Percentiles rank a stretch among this genome's conserved stretches.
Evolutionary conservation across 2,329 filamentous ascomycete genomes (phyloP).

Genomic region (Colletotrichum lentis): DNA sequence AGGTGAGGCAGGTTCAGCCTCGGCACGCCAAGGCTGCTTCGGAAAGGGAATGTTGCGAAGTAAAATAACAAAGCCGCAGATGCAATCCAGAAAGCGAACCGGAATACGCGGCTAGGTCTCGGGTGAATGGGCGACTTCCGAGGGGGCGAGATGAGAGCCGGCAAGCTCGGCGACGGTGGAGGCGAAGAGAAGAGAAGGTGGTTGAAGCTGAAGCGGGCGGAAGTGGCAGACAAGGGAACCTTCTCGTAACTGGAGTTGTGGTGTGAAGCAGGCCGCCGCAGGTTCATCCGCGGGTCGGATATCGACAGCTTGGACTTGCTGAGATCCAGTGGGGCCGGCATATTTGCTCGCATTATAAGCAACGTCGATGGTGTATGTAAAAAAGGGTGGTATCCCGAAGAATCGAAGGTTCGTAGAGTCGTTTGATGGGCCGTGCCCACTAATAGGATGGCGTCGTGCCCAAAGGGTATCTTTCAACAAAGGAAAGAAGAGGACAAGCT

Average conservation of each 20-base stretch:
- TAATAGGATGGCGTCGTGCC: conserved; percentile 13
- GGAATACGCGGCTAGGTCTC: conserved; percentile 65
- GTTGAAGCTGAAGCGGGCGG: conserved; percentile 71
- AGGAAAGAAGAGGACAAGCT: conserved; percentile 8
- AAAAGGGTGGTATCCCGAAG: conserved; percentile 25
- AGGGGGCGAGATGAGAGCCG: conserved; percentile 70
- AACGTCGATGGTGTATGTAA: conserved; percentile 2
- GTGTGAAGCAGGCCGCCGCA: conserved; percentile 67
- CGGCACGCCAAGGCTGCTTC: conserved; percentile 44
- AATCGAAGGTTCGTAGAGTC: conserved; percentile 33
- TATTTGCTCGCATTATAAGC: conserved; percentile 43
- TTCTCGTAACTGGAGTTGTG: conserved; percentile 55
- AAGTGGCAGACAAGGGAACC: conserved; percentile 65
- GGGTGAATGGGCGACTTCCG: conserved; percentile 67
- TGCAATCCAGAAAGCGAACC: conserved; percentile 62
- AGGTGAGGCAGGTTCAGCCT: conserved; percentile 51
- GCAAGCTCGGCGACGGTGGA: conserved; percentile 75
- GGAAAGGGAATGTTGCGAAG: conserved; percentile 50
- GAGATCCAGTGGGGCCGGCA: conserved; percentile 59
- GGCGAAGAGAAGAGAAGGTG: conserved; percentile 73
- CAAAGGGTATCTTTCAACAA: conserved; percentile 35
- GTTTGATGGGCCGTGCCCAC: conserved; percentile 21
- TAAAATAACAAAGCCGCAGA: conserved; percentile 63
- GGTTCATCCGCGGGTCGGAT: conserved; percentile 64
- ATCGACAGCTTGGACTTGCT: conserved; percentile 59